phyloP scores from a whole-genome alignment of 306 rosid genomes.

The Vigna angularis region DNA sequence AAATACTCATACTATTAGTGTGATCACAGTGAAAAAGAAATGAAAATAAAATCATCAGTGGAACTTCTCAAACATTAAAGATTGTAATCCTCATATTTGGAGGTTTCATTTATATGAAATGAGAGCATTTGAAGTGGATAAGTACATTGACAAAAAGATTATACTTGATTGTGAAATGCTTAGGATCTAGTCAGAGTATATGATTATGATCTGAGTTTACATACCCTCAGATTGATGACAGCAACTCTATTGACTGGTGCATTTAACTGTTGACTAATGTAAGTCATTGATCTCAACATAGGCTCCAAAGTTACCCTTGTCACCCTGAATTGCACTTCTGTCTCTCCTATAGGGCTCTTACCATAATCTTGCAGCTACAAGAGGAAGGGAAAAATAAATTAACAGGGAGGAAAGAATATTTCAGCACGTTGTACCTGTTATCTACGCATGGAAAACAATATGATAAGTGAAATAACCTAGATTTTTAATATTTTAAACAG shows the following conservation, averaged over 20 bases:
- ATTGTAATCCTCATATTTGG: slow-evolving; percentile 12
- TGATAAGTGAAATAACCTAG: slow-evolving; percentile 29
- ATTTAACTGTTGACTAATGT: slow-evolving; percentile 74
- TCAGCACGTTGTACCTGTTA: slow-evolving; percentile 27
- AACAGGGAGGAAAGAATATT: slow-evolving; percentile 39
- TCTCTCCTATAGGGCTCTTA: slow-evolving; percentile 65
- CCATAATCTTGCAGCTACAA: slow-evolving; percentile 78
- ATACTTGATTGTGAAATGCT: slow-evolving; percentile 25
- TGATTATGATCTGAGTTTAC: slow-evolving; percentile 9
- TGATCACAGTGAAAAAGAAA: background rate
- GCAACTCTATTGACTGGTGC: slow-evolving; percentile 77
- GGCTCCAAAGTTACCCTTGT: slow-evolving; percentile 79
- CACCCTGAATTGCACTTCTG: slow-evolving; percentile 73
- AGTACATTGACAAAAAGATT: background rate
- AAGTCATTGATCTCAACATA: slow-evolving; percentile 80
- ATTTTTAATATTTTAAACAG: slow-evolving; percentile 21
- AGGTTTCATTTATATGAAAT: slow-evolving; percentile 15
- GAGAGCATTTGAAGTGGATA: slow-evolving; percentile 26
- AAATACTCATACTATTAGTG: background rate
- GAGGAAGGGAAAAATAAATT: slow-evolving; percentile 36
- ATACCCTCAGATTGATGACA: slow-evolving; percentile 79
- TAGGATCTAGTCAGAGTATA: slow-evolving; percentile 20
- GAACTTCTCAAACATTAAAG: slow-evolving; percentile 18
- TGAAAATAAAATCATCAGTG: background rate
- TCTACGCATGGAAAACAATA: slow-evolving; percentile 30